phyloP scores from a whole-genome alignment of 352 stramenopile genomes.

The Globisporangium paddicum region DNA sequence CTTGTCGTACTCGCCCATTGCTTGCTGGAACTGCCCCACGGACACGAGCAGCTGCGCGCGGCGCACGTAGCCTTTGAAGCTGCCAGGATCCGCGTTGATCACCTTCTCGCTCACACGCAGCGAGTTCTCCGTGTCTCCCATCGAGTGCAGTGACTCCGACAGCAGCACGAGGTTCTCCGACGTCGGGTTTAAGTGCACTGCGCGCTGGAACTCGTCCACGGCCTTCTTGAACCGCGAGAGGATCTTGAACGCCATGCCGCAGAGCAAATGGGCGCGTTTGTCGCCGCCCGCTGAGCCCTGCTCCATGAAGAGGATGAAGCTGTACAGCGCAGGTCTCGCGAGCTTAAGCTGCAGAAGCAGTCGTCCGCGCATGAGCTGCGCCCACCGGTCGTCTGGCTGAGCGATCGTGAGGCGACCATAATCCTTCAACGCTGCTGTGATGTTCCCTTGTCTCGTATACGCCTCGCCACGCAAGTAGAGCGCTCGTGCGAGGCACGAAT shows the following conservation, averaged over 20 bases:
- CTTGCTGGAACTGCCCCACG: slow-evolving; percentile 31
- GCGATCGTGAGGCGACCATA: slow-evolving; percentile 60
- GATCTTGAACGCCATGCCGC: slow-evolving; percentile 64
- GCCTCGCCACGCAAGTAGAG: slow-evolving; percentile 68
- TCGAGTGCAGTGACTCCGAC: slow-evolving; percentile 73
- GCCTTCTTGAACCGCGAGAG: slow-evolving; percentile 60
- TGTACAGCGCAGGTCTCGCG: slow-evolving; percentile 56
- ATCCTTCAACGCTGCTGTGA: slow-evolving; percentile 43
- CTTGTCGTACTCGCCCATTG: slow-evolving; percentile 63
- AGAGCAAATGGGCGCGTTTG: slow-evolving; percentile 46
- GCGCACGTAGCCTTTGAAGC: slow-evolving; percentile 60
- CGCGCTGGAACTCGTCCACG: slow-evolving; percentile 58
- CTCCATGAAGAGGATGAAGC: slow-evolving; percentile 71
- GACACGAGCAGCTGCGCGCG: slow-evolving; percentile 63
- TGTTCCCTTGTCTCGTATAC: slow-evolving; percentile 57
- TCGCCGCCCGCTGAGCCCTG: slow-evolving; percentile 24
- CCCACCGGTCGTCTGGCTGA: slow-evolving; percentile 57
- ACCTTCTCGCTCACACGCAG: slow-evolving; percentile 68
- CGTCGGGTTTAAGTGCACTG: slow-evolving; percentile 50
- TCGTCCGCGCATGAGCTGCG: slow-evolving; percentile 49
- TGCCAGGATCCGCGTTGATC: slow-evolving; percentile 50
- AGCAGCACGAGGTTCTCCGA: slow-evolving; percentile 74
- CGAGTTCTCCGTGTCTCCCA: slow-evolving; percentile 78
- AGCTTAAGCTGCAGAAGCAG: slow-evolving; percentile 57
- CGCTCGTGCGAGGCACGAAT: slow-evolving; percentile 51